These are phyloP conservation scores for Oryza glumipatula DNA, from an alignment of 176 grass and related monocot species.

Conservation along the genomic window DNA sequence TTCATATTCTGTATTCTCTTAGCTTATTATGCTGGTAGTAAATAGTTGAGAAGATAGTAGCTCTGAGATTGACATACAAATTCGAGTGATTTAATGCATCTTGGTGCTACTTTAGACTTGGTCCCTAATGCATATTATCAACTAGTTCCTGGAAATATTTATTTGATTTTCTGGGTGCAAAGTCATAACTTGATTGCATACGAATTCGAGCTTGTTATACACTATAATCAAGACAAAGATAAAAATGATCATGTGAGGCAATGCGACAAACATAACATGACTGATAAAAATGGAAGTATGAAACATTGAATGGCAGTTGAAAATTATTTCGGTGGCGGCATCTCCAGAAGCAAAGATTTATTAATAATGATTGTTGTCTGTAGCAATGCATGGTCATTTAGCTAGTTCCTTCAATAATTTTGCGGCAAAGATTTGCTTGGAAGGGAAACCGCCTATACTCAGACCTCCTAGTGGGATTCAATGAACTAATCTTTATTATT, in stretches of 20 bases:
- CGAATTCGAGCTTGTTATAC: not conserved
- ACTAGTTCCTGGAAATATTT: not conserved
- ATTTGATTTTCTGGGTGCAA: not conserved
- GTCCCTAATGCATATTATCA: not conserved
- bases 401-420: no score
- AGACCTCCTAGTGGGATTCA: no score
- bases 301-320: not conserved
- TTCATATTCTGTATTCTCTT: not conserved
- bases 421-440: no score
- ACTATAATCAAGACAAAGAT: not conserved
- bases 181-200: not conserved
- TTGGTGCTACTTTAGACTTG: not conserved
- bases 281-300: not conserved
- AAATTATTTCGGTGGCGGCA: not conserved
- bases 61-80: not conserved
- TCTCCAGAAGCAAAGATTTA: not conserved
- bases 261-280: not conserved
- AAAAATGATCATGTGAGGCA: not conserved
- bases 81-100: not conserved
- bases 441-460: no score
- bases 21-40: not conserved
- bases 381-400: no score
- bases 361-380: not conserved
- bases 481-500: no score
- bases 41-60: not conserved